Evolutionary conservation across 2,329 filamentous ascomycete genomes (phyloP).

Genomic region (Pyrenochaeta sp.): DNA sequence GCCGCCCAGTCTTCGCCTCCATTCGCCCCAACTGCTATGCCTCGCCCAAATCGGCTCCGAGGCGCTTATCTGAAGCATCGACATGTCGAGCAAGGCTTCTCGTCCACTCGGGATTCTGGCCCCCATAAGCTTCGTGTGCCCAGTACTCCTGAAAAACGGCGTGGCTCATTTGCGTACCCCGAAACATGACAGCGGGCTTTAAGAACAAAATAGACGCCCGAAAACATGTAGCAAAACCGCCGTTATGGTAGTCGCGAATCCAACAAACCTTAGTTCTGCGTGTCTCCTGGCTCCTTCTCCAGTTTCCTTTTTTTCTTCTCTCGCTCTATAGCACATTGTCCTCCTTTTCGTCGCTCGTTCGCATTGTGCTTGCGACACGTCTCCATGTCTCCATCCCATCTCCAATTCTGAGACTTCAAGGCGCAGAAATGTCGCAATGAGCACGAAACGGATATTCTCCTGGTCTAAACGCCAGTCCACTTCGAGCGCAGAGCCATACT

Average conservation of each 20-base stretch:
- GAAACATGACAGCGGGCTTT: constrained; percentile 16
- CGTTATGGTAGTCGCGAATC: background rate
- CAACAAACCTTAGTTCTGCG: constrained; percentile 3
- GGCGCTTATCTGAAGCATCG: constrained; percentile 5
- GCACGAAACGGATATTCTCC: constrained; percentile 54
- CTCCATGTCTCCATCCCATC: constrained; percentile 12
- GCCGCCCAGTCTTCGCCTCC: constrained; percentile 6
- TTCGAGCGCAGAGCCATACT: constrained; percentile 38
- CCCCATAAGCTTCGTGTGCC: constrained; percentile 16
- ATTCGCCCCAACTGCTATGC: constrained; percentile 11
- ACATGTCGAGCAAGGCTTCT: constrained; percentile 6
- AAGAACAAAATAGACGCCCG: constrained; percentile 17
- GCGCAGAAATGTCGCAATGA: constrained; percentile 36
- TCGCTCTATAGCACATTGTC: background rate
- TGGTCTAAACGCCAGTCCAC: constrained; percentile 54
- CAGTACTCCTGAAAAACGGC: constrained; percentile 2
- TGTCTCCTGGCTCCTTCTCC: background rate
- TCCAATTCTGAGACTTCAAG: constrained; percentile 3
- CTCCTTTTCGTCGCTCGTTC: background rate
- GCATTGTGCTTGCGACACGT: background rate
- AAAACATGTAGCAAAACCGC: constrained; percentile 10
- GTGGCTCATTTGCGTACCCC: constrained; percentile 10
- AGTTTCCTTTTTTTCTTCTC: constrained; percentile 2
- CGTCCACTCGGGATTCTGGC: constrained; percentile 12
- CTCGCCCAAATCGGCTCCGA: constrained; percentile 6